These are phyloP conservation scores for Streptanthus diversifolius DNA, from an alignment of 345 rosid species.

Conservation along the genomic window DNA sequence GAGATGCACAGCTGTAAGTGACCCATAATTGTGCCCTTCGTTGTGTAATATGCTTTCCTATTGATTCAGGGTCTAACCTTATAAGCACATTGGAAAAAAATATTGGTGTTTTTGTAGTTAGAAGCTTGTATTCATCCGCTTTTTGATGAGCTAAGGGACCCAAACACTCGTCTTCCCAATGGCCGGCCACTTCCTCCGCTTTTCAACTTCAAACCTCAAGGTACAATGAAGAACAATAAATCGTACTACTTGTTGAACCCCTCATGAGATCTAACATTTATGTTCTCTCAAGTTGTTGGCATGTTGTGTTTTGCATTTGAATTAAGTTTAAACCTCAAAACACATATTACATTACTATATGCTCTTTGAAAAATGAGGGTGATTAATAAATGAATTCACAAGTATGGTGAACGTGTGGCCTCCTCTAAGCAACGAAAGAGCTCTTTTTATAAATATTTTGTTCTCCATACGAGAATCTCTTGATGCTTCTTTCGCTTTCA, in stretches of 20 bases:
- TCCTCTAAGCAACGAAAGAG: background rate
- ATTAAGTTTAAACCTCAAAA: background rate
- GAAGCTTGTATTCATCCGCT: slow-evolving; percentile 90
- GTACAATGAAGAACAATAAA: slow-evolving; percentile 27
- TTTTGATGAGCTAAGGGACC: slow-evolving; percentile 90
- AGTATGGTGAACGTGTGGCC: background rate
- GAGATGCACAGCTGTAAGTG: slow-evolving; percentile 94
- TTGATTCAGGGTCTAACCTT: background rate
- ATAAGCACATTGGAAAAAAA: background rate
- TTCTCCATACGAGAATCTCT: background rate
- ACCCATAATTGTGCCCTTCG: background rate
- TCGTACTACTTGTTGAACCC: background rate
- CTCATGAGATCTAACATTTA: background rate
- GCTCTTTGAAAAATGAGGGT: background rate
- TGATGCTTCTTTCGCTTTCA: background rate
- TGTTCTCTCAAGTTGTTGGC: slow-evolving; percentile 2
- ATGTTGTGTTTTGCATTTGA: background rate
- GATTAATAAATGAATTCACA: background rate
- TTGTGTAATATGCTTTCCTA: background rate
- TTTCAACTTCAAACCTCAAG: slow-evolving; percentile 79
- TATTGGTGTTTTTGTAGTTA: slow-evolving; percentile 44
- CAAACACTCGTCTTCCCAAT: slow-evolving; percentile 77
- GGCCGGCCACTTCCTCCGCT: slow-evolving; percentile 96
- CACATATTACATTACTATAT: background rate
- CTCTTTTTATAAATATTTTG: background rate